A percentile compares a stretch with the other conserved stretches of the same genome.
Conservation (phyloP, 768 basidiomycete genomes). For the Lactarius tabidus region DNA sequence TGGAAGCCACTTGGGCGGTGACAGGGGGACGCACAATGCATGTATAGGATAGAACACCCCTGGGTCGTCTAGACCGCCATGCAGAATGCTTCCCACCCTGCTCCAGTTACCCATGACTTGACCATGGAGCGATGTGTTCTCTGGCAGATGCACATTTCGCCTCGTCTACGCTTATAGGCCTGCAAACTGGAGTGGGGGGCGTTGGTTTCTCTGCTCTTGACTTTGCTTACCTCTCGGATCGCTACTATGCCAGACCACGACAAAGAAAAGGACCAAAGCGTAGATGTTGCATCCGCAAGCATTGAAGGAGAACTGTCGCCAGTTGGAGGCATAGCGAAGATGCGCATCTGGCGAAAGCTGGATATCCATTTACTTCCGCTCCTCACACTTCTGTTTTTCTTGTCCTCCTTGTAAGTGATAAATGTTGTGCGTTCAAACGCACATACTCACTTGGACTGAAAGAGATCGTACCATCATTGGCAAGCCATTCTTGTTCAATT, state of each 20-base stretch:
- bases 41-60: background rate
- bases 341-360: constrained; percentile 19
- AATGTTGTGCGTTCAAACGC: background rate
- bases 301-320: background rate
- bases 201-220: too few species aligned
- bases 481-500: background rate
- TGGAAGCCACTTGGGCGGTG: background rate
- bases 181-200: too few species aligned
- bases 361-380: constrained; percentile 21
- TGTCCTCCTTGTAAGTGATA: constrained; percentile 25
- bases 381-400: constrained; percentile 22
- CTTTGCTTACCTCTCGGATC: background rate
- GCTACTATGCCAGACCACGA: background rate
- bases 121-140: background rate
- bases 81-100: background rate
- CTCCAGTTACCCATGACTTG: background rate
- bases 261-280: background rate
- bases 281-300: background rate
- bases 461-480: constrained; percentile 27
- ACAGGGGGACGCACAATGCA: background rate
- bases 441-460: background rate
- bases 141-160: background rate
- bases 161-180: background rate
- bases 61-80: background rate
- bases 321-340: background rate